Conservation (phyloP, 179 eudicot genomes). For the Monotropa hypopitys region DNA sequence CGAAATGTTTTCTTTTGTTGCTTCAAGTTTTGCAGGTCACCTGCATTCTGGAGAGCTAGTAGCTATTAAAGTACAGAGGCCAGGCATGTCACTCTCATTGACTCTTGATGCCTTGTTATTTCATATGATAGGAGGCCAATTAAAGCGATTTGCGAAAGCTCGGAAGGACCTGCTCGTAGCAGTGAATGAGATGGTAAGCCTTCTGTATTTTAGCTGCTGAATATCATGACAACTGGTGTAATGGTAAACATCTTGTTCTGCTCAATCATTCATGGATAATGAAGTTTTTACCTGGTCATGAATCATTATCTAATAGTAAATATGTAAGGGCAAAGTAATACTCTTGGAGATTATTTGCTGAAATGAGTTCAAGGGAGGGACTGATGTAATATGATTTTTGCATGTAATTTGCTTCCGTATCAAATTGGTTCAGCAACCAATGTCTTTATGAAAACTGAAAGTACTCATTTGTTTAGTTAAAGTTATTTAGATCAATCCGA, state of each 20-base stretch:
- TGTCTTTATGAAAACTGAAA: background rate
- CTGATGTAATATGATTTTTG: background rate
- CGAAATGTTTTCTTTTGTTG: slow-evolving; percentile 30
- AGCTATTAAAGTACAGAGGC: slow-evolving; percentile 99
- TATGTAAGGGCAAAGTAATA: background rate
- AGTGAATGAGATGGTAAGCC: slow-evolving; percentile 92
- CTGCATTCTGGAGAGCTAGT: slow-evolving; percentile 96
- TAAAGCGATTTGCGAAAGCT: slow-evolving; percentile 93
- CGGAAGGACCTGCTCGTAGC: slow-evolving; percentile 95
- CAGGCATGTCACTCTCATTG: slow-evolving; percentile 78
- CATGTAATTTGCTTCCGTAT: background rate
- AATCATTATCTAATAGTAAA: background rate
- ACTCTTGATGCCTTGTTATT: slow-evolving; percentile 93
- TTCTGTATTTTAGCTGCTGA: slow-evolving; percentile 3
- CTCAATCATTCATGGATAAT: background rate
- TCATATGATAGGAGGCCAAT: slow-evolving; percentile 92
- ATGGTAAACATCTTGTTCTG: background rate
- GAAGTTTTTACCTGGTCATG: background rate
- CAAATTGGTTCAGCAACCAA: background rate
- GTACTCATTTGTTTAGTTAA: background rate
- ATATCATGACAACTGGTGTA: background rate
- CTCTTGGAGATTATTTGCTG: background rate
- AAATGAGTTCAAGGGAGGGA: background rate
- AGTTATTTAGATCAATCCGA: background rate
- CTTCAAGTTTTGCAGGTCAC: slow-evolving; percentile 96